Evolutionary conservation across 495 filamentous ascomycete genomes (phyloP), one percentile per base, ranked within the genome.

Genomic region (Xylaria acuta): DNA sequence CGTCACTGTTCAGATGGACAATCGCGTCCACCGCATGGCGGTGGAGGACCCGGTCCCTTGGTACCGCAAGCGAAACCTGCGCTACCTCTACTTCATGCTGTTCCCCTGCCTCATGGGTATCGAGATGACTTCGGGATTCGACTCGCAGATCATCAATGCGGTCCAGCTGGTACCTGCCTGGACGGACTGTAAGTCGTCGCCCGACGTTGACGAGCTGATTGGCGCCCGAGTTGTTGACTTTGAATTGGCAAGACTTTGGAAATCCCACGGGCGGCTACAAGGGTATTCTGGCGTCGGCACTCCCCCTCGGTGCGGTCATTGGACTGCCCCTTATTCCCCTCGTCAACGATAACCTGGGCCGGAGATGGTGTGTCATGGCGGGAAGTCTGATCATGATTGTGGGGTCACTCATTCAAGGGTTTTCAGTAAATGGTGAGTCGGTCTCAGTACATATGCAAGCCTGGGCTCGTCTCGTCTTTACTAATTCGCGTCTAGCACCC

Each of bases 61-160:
- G 90, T 90, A 88, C 76, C 86, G 86, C 77, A 92, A 92, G 75
- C 83, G 73, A 3, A 90, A 92, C 73, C 83, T 92, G 43, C 83
- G 90, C 47, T 66, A 72, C 43, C 80, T 92, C 71, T 92, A 92
- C 78, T 77, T 90, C 11, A 70, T 90, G 72, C 79, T 93, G 69
- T 88, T 91, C 74, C 88, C 90, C n/a, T 87, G 89, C 12, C 86
- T 87, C 74, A 90, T 92, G 80, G 90, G 91, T 14, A 88, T 91
- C 59, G 91, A 92, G 80, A 89, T 91, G 82, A 93, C 90, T 1
- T 91, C 89, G 32, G 90, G 91, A 1, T 93, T 92, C 76, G 90
- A 92, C 78, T 90, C 88, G 9, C 89, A 90, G 72, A 88, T 93
- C 77, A 91, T 92, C 81, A 93, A 92, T 71, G 87, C 88, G 2